phyloP scores from a whole-genome alignment of 2,329 filamentous ascomycete species.

The Stagonosporopsis tanaceti region DNA sequence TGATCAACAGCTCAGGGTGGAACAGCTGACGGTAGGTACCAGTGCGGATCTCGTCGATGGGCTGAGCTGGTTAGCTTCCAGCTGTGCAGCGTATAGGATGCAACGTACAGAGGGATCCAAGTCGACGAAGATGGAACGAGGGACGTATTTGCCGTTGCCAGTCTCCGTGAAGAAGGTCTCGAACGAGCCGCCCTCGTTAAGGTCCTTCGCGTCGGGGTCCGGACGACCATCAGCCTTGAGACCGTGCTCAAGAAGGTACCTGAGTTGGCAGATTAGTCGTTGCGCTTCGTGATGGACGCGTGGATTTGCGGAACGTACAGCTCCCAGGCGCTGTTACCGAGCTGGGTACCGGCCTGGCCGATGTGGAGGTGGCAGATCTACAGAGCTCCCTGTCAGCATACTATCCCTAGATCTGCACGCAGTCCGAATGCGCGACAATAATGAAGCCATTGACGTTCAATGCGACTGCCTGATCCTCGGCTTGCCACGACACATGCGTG shows the following conservation, averaged over 20 bases:
- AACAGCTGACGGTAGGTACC: constrained; percentile 73
- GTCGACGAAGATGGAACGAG: constrained; percentile 76
- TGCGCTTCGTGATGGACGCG: constrained; percentile 18
- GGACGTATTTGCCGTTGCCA: constrained; percentile 74
- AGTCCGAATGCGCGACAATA: not conserved
- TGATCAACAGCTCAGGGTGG: constrained; percentile 76
- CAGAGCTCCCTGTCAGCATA: constrained; percentile 26
- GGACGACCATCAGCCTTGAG: constrained; percentile 70
- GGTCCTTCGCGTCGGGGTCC: constrained; percentile 67
- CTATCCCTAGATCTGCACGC: not conserved
- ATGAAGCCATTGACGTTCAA: constrained; percentile 3
- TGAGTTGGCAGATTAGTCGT: constrained; percentile 47
- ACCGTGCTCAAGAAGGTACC: constrained; percentile 77
- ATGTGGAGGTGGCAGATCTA: constrained; percentile 73
- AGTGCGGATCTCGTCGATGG: constrained; percentile 77
- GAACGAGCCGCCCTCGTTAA: constrained; percentile 69
- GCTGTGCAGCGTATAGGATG: not conserved
- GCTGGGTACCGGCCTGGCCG: constrained; percentile 76
- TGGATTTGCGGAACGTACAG: constrained; percentile 63
- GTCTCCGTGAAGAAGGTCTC: constrained; percentile 80
- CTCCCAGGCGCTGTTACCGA: constrained; percentile 79
- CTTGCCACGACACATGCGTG: constrained; percentile 5
- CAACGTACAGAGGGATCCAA: constrained; percentile 70
- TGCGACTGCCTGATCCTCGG: constrained; percentile 11
- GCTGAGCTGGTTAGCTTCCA: constrained; percentile 49